Evolutionary conservation across 768 basidiomycete species (phyloP).

Genomic region (Roridomyces roridus): DNA sequence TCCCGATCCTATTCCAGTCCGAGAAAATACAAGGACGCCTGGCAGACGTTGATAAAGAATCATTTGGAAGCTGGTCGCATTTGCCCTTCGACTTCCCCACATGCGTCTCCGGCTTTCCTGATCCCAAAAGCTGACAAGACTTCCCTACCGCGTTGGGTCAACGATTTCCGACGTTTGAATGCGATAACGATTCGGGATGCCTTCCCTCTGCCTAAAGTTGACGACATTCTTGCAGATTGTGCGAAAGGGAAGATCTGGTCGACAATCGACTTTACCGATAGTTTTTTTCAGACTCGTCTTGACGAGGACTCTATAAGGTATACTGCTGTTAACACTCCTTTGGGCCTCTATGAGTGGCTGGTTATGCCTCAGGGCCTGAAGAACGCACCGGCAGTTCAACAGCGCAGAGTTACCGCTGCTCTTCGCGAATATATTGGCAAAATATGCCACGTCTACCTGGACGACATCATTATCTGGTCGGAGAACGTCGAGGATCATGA

Average conservation of each 20-base stretch:
- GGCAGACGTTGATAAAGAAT: slow-evolving; percentile 33
- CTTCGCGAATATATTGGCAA: slow-evolving; percentile 36
- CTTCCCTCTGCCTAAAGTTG: slow-evolving; percentile 34
- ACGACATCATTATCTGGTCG: slow-evolving; percentile 46
- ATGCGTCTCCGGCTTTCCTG: slow-evolving; percentile 43
- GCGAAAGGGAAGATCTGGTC: slow-evolving; percentile 38
- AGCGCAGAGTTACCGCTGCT: slow-evolving; percentile 29
- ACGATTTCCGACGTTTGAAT: slow-evolving; percentile 40
- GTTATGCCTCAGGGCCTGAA: slow-evolving; percentile 30
- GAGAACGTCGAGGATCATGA: slow-evolving; percentile 34
- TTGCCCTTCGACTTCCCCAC: slow-evolving; percentile 28
- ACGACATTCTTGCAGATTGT: slow-evolving; percentile 41
- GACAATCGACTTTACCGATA: slow-evolving; percentile 44
- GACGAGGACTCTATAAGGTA: slow-evolving; percentile 32
- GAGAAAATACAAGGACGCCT: slow-evolving; percentile 34
- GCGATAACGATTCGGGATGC: slow-evolving; percentile 34
- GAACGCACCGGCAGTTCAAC: slow-evolving; percentile 36
- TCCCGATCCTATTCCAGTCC: slow-evolving; percentile 31
- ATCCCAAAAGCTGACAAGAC: slow-evolving; percentile 39
- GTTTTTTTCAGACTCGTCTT: slow-evolving; percentile 42
- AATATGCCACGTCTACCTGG: slow-evolving; percentile 42
- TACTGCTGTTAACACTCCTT: slow-evolving; percentile 42
- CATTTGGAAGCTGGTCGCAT: slow-evolving; percentile 37
- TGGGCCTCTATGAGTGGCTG: slow-evolving; percentile 41
- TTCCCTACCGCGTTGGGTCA: slow-evolving; percentile 40